These are phyloP conservation scores for Bothriochloa decipiens DNA, from an alignment of 176 grass and related monocot species.

Conservation along the genomic window DNA sequence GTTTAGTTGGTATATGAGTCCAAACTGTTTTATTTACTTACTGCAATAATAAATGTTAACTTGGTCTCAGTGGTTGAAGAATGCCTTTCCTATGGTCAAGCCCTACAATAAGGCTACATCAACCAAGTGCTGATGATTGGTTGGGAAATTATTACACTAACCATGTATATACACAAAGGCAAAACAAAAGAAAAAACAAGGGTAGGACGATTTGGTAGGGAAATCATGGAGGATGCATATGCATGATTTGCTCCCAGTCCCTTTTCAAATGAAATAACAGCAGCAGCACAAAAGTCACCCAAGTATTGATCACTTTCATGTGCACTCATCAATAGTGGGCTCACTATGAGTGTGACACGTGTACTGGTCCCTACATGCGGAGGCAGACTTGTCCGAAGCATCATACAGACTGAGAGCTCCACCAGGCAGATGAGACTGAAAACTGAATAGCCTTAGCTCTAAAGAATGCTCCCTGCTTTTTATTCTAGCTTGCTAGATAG, in stretches of 20 bases:
- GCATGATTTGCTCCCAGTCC: slow-evolving; percentile 34
- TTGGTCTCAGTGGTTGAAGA: slow-evolving; percentile 25
- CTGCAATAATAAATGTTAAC: neutral
- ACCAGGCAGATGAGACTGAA: slow-evolving; percentile 24
- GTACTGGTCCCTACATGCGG: slow-evolving; percentile 24
- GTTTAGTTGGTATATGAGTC: neutral
- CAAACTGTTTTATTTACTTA: neutral
- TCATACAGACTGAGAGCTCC: slow-evolving; percentile 8
- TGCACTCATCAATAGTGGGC: slow-evolving; percentile 41
- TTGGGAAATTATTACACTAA: slow-evolving; percentile 27
- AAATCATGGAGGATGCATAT: slow-evolving; percentile 44
- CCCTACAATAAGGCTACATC: slow-evolving; percentile 29
- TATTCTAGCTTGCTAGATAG: slow-evolving; percentile 29
- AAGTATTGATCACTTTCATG: slow-evolving; percentile 31
- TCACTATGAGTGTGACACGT: slow-evolving; percentile 19
- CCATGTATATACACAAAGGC: slow-evolving; percentile 13
- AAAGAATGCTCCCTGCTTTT: slow-evolving; percentile 36
- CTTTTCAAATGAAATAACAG: slow-evolving; percentile 36
- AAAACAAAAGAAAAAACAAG: neutral
- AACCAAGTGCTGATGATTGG: slow-evolving; percentile 40
- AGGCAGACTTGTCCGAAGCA: slow-evolving; percentile 18
- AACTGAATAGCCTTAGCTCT: slow-evolving; percentile 35
- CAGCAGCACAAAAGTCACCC: slow-evolving; percentile 24
- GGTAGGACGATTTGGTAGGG: slow-evolving; percentile 34
- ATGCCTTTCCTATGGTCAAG: slow-evolving; percentile 39